A percentile compares a stretch with the other conserved stretches of the same genome.
Conservation (phyloP, 2,329 filamentous ascomycete species). For the Aspergillus texensis region DNA sequence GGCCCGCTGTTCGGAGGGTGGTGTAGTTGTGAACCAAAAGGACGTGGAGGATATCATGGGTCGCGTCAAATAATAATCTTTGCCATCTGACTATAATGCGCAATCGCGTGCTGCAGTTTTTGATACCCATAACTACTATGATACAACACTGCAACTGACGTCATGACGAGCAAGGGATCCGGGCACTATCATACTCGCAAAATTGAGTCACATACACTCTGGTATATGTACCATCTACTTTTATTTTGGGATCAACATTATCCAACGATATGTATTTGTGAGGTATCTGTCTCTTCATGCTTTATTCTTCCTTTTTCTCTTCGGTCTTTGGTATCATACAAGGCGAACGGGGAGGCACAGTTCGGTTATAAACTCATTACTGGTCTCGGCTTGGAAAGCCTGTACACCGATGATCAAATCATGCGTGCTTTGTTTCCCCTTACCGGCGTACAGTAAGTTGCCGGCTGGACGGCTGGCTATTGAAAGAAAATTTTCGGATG, state of each 20-base stretch:
- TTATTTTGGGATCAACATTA: conserved; percentile 4
- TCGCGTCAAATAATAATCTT: conserved; percentile 32
- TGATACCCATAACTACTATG: conserved; percentile 28
- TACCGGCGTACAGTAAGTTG: background rate
- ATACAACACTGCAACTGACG: conserved; percentile 19
- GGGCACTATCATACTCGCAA: conserved; percentile 6
- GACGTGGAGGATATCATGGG: conserved; percentile 82
- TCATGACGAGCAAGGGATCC: conserved; percentile 18
- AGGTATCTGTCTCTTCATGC: background rate
- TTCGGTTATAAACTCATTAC: background rate
- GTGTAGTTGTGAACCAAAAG: conserved; percentile 83
- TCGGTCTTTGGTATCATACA: conserved; percentile 3
- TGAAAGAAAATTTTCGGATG: background rate
- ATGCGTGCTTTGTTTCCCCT: background rate
- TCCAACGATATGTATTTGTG: conserved; percentile 1
- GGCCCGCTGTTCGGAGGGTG: conserved; percentile 86
- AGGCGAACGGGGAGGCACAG: conserved; percentile 13
- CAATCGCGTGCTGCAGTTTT: conserved; percentile 11
- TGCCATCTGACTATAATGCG: background rate
- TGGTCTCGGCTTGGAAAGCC: conserved; percentile 3
- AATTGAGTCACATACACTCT: conserved; percentile 7
- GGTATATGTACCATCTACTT: conserved; percentile 1
- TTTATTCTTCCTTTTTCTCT: conserved; percentile 2
- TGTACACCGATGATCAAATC: conserved; percentile 4
- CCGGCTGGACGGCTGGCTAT: background rate